Evolutionary conservation across 345 rosid species (phyloP), one percentile per base, ranked within the genome.

Genomic region (Populus davidiana): DNA sequence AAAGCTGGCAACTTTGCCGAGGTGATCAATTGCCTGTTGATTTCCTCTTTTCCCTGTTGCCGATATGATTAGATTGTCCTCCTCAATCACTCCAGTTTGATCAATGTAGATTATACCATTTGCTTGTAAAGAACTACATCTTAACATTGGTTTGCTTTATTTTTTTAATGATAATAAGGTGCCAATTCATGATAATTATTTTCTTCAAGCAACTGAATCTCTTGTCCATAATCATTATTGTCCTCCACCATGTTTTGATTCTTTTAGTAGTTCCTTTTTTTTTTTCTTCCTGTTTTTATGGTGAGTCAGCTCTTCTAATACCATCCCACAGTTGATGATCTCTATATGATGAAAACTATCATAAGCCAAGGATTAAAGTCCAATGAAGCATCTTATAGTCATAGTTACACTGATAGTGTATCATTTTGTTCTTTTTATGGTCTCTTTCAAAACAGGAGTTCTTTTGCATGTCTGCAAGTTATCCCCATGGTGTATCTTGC

Each of bases 351-450:
- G 87, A 86, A 66, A 74, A 72, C 75, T 76, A 41, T 65, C 25
- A 54, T 54, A 16, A 80, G 79, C 79, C 76, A 81, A 71, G 84
- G 86, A 44, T 47, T 50, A 73, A 71, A 33, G 18, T 86, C 86
- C 84, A 68, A 63, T 84, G 85, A 84, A 74, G 86, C 84, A 47
- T 79, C 62, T 72, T 70, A 49, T 47, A 59, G 91, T 86, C 89
- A 86, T 81, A 83, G 88, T 79, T 84, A 80, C 89, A 76, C 85
- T 86, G 86, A 78, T 79, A 69, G 84, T 56, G 80, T 8, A 64
- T 80, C 70, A 29, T 78, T 47, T 1, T 69, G 1, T 16, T 21
- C 64, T 23, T 59, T 8, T 12, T 23, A 2, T 43, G 47, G 47
- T 43, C 47, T 23, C 23, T 23, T 59, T 59, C 5, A 59, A 59